Evolutionary conservation across 2,329 filamentous ascomycete species (phyloP).

Genomic region (Penicillium occitanis): DNA sequence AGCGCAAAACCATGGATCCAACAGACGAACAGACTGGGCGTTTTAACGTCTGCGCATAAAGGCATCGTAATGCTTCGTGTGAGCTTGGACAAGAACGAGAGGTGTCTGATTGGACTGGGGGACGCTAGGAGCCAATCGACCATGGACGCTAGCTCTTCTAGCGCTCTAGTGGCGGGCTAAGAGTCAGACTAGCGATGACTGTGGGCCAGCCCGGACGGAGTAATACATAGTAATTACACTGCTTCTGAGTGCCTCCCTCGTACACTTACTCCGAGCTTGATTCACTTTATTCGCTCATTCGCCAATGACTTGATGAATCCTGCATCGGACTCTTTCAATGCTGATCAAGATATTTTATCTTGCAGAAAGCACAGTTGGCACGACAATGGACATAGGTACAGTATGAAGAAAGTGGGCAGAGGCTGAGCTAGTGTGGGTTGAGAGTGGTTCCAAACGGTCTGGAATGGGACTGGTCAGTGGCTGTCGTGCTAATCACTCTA

Average conservation of each 20-base stretch:
- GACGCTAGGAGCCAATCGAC: conserved; percentile 3
- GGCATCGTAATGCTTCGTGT: not conserved
- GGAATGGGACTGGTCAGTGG: not conserved
- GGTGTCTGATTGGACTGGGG: not conserved
- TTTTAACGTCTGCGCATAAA: conserved; percentile 2
- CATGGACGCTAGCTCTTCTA: not conserved
- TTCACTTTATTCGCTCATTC: not conserved
- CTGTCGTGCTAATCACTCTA: not conserved
- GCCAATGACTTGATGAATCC: not conserved
- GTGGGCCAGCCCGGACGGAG: not conserved
- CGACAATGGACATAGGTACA: no score
- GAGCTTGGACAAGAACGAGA: not conserved
- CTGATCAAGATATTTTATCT: not conserved
- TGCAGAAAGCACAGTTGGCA: not conserved
- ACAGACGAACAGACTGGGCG: not conserved
- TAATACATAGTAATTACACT: not conserved
- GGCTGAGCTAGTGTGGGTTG: conserved; percentile 13
- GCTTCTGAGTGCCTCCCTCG: not conserved
- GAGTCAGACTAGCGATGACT: not conserved
- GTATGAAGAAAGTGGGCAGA: not conserved
- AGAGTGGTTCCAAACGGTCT: conserved; percentile 8
- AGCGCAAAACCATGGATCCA: not conserved
- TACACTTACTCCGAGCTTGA: not conserved
- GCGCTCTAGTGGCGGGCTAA: not conserved
- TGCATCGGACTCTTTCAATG: not conserved